phyloP scores from a whole-genome alignment of 140 eudicot genomes.

The Cichorium intybus region DNA sequence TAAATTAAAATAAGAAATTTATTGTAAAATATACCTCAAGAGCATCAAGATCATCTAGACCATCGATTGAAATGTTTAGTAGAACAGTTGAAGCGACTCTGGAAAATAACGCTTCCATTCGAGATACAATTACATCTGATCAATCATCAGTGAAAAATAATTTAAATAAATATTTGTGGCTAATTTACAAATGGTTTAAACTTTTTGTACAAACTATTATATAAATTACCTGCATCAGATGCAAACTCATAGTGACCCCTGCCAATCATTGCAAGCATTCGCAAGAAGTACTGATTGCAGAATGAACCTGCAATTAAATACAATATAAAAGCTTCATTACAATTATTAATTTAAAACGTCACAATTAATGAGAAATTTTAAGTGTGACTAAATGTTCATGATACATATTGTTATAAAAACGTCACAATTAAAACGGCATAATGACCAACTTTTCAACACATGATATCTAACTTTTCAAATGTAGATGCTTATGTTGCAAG shows the following conservation, averaged over 20 bases:
- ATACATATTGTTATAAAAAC: background rate
- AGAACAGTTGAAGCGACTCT: slow-evolving; percentile 61
- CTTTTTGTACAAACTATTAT: background rate
- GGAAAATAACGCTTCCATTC: slow-evolving; percentile 52
- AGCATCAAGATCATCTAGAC: slow-evolving; percentile 62
- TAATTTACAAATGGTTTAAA: no score
- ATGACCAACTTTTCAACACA: background rate
- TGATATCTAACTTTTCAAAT: background rate
- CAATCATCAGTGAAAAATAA: slow-evolving; percentile 1
- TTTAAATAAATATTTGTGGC: no score
- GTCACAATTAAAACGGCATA: no score
- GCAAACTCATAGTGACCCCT: slow-evolving; percentile 75
- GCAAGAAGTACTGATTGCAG: slow-evolving; percentile 86
- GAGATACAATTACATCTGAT: slow-evolving; percentile 67
- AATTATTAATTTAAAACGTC: background rate
- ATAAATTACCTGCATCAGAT: slow-evolving; percentile 58
- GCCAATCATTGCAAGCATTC: slow-evolving; percentile 82
- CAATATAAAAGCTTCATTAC: background rate
- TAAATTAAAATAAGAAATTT: background rate
- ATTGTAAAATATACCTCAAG: slow-evolving; percentile 50
- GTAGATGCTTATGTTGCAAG: background rate
- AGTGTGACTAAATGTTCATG: background rate
- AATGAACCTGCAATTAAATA: slow-evolving; percentile 54
- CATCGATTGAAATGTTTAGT: slow-evolving; percentile 57
- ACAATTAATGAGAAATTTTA: no score